These are phyloP conservation scores for Immersiella caudata DNA, from an alignment of 495 filamentous ascomycete genomes.

Conservation along the genomic window DNA sequence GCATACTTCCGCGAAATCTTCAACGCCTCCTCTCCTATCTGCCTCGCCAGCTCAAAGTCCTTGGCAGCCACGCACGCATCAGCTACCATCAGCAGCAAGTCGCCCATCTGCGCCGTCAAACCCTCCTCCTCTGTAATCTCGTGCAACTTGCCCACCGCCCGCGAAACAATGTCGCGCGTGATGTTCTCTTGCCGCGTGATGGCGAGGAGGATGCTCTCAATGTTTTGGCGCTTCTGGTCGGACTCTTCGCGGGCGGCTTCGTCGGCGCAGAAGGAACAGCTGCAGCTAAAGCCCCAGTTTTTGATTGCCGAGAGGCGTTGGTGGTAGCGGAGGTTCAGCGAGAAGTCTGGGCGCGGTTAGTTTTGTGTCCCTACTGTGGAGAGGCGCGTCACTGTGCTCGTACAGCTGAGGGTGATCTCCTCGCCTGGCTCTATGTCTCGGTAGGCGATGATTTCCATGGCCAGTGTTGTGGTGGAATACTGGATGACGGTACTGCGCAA, in stretches of 20 bases:
- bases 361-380: not conserved
- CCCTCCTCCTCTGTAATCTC: slow-evolving; percentile 30
- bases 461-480: slow-evolving; percentile 33
- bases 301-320: slow-evolving; percentile 28
- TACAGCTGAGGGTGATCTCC: slow-evolving; percentile 39
- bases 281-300: slow-evolving; percentile 40
- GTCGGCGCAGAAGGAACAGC: slow-evolving; percentile 33
- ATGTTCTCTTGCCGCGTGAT: slow-evolving; percentile 25
- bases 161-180: slow-evolving; percentile 22
- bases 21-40: slow-evolving; percentile 26
- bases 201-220: slow-evolving; percentile 31
- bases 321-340: slow-evolving; percentile 32
- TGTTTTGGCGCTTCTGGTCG: slow-evolving; percentile 27
- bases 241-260: slow-evolving; percentile 15
- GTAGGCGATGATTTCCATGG: slow-evolving; percentile 39
- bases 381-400: not conserved
- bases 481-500: slow-evolving; percentile 17
- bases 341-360: slow-evolving; percentile 22
- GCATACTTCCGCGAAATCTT: slow-evolving; percentile 29
- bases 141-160: slow-evolving; percentile 26
- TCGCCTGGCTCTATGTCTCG: slow-evolving; percentile 35
- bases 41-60: slow-evolving; percentile 22
- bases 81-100: slow-evolving; percentile 32
- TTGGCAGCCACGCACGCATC: slow-evolving; percentile 27
- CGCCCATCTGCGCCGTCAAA: slow-evolving; percentile 33